Evolutionary conservation across 495 filamentous ascomycete species (phyloP).

Genomic region (Penicillium coprophilum): DNA sequence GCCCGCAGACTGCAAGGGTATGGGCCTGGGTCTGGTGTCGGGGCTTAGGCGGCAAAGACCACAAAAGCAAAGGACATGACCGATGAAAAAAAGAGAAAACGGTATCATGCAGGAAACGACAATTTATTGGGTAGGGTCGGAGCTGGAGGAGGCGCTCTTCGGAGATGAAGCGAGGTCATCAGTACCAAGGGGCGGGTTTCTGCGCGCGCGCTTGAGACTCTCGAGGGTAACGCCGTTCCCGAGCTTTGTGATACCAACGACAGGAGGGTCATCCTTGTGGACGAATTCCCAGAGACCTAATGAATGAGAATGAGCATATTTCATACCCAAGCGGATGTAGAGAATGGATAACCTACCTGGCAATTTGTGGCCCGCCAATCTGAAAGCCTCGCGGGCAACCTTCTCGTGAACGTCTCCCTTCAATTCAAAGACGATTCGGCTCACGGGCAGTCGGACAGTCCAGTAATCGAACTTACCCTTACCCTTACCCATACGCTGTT

Average conservation of each 20-base stretch:
- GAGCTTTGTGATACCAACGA: conserved; percentile 93
- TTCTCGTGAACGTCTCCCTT: conserved; percentile 92
- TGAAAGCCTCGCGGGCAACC: conserved; percentile 88
- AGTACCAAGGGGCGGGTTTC: conserved; percentile 56
- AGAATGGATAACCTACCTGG: conserved; percentile 63
- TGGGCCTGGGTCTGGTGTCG: conserved; percentile 57
- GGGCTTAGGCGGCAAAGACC: conserved; percentile 41
- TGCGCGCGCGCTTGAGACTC: conserved; percentile 72
- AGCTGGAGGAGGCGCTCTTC: conserved; percentile 39
- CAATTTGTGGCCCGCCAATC: conserved; percentile 91
- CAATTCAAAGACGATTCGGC: conserved; percentile 87
- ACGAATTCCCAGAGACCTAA: conserved; percentile 91
- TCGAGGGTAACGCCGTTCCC: conserved; percentile 76
- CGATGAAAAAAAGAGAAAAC: conserved; percentile 13
- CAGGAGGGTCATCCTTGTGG: conserved; percentile 83
- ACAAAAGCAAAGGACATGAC: conserved; percentile 14
- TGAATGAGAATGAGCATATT: conserved; percentile 25
- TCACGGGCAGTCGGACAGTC: conserved; percentile 83
- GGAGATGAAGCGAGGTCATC: conserved; percentile 34
- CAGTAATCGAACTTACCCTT: conserved; percentile 98
- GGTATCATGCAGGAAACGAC: conserved; percentile 10
- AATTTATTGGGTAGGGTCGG: conserved; percentile 43
- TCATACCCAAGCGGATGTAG: background rate
- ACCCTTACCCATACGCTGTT: conserved; percentile 98
- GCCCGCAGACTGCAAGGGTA: conserved; percentile 59